Conservation (phyloP, 73 alveolate genomes). For the Tetrahymena malaccensis region DNA sequence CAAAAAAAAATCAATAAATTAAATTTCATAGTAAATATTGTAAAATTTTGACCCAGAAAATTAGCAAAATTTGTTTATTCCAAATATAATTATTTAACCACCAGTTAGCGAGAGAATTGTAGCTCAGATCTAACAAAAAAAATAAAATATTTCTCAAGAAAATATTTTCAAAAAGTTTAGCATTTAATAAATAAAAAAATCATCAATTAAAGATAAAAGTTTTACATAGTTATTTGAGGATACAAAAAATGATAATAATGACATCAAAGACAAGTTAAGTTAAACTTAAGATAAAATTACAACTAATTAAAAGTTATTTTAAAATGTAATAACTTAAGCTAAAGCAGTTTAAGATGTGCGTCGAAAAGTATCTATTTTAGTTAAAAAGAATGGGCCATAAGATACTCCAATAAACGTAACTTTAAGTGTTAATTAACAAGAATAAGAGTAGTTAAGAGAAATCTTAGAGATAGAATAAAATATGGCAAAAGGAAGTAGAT, state of each 20-base stretch:
- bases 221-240: background rate
- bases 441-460: background rate
- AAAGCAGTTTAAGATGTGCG: background rate
- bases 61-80: background rate
- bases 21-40: no score
- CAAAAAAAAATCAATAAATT: background rate
- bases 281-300: background rate
- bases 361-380: background rate
- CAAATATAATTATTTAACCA: background rate
- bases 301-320: background rate
- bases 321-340: background rate
- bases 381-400: background rate
- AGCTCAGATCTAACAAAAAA: background rate
- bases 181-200: no score
- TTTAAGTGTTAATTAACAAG: background rate
- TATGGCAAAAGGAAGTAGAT: background rate
- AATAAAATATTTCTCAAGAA: background rate
- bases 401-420: background rate
- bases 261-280: background rate
- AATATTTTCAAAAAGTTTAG: background rate
- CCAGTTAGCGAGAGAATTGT: background rate
- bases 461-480: background rate
- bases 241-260: background rate
- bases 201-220: background rate
- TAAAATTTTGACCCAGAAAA: background rate